Conservation (phyloP, 78 protist genomes). For the Goniomonas avonlea region DNA sequence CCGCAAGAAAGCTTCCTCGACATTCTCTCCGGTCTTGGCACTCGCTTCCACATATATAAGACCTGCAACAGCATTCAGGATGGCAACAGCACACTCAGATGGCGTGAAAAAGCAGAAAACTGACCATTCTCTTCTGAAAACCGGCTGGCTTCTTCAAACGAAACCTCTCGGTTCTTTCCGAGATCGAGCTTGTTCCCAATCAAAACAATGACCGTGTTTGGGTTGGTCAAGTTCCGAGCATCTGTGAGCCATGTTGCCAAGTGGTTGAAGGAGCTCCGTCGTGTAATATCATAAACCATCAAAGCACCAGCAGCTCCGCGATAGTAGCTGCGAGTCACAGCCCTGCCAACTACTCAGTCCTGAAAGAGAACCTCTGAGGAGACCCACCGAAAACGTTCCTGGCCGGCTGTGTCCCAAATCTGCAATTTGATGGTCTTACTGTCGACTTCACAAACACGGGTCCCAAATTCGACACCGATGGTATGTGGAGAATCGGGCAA, state of each 20-base stretch:
- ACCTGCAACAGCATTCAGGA: conserved; percentile 45
- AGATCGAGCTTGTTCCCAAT: conserved; percentile 76
- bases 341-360: conserved; percentile 9
- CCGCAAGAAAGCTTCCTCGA: conserved; percentile 59
- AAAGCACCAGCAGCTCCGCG: conserved; percentile 85
- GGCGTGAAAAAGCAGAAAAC: conserved; percentile 11
- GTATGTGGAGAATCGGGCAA: conserved; percentile 69
- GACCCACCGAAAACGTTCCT: conserved; percentile 35
- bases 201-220: conserved; percentile 60
- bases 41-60: conserved; percentile 27
- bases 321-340: conserved; percentile 74
- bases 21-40: conserved; percentile 31
- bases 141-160: conserved; percentile 56
- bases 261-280: conserved; percentile 56
- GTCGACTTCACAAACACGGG: conserved; percentile 56
- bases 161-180: conserved; percentile 65
- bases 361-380: neutral
- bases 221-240: conserved; percentile 51
- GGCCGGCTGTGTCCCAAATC: conserved; percentile 73
- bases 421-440: conserved; percentile 67
- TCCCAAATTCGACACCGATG: conserved; percentile 88
- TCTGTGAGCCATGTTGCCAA: conserved; percentile 79
- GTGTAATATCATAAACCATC: conserved; percentile 32
- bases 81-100: conserved; percentile 9
- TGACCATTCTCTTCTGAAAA: conserved; percentile 56